Evolutionary conservation across 2,329 filamentous ascomycete species (phyloP).

Genomic region (Fusarium sambucinum): DNA sequence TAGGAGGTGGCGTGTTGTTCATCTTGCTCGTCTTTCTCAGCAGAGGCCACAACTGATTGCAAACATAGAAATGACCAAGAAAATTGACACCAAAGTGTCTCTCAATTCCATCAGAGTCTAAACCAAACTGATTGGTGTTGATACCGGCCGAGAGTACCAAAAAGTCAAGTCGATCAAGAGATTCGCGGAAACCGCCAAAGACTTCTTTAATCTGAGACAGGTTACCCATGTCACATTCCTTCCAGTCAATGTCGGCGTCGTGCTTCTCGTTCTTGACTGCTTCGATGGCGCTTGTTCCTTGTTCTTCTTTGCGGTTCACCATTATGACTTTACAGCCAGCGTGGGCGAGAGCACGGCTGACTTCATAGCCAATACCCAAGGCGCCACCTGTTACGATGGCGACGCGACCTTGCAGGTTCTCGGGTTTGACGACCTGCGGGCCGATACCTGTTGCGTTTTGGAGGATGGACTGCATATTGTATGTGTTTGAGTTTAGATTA

Average conservation of each 20-base stretch:
- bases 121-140: slow-evolving; percentile 56
- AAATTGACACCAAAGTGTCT: slow-evolving; percentile 60
- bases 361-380: slow-evolving; percentile 55
- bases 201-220: slow-evolving; percentile 33
- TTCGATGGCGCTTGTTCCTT: slow-evolving; percentile 48
- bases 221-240: slow-evolving; percentile 54
- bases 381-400: slow-evolving; percentile 56
- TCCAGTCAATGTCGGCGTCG: slow-evolving; percentile 54
- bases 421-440: slow-evolving; percentile 52
- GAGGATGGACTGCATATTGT: slow-evolving; percentile 55
- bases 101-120: slow-evolving; percentile 57
- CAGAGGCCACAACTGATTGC: slow-evolving; percentile 55
- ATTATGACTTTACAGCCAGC: slow-evolving; percentile 55
- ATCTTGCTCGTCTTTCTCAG: slow-evolving; percentile 56
- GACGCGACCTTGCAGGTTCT: slow-evolving; percentile 52
- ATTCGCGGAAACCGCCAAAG: slow-evolving; percentile 53
- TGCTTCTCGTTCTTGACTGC: slow-evolving; percentile 45
- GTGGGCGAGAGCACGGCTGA: slow-evolving; percentile 51
- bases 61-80: slow-evolving; percentile 58
- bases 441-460: slow-evolving; percentile 51
- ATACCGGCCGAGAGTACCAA: slow-evolving; percentile 59
- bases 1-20: slow-evolving; percentile 51
- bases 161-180: slow-evolving; percentile 56
- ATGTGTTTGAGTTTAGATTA: not conserved
- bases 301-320: slow-evolving; percentile 52